These are phyloP conservation scores for Lactifluus hygrophoroides DNA, from an alignment of 768 basidiomycete species.

Conservation along the genomic window DNA sequence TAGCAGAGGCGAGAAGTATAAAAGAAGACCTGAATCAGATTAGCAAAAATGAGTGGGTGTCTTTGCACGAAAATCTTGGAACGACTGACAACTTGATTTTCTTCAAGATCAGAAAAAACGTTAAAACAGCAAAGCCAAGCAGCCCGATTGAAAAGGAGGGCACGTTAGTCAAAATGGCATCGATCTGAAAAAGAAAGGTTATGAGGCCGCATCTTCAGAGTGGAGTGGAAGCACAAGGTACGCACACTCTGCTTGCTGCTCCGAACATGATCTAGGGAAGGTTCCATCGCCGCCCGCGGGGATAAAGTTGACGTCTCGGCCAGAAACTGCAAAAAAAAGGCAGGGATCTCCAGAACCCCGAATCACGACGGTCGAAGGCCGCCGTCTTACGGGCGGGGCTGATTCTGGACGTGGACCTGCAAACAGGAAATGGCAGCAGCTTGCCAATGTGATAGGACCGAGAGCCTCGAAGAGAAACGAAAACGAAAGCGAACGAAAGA, in stretches of 20 bases:
- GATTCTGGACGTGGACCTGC: conserved; percentile 5
- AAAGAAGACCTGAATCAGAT: conserved; percentile 29
- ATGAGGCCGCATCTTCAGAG: background rate
- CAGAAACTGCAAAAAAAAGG: background rate
- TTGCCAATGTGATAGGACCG: conserved; percentile 10
- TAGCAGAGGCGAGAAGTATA: conserved; percentile 48
- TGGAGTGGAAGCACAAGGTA: background rate
- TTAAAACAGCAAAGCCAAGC: conserved; percentile 24
- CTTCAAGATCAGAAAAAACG: conserved; percentile 23
- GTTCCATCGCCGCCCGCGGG: background rate
- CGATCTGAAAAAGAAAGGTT: conserved; percentile 11
- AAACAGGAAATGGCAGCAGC: conserved; percentile 1
- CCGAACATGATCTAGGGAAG: background rate
- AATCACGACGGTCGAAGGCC: background rate
- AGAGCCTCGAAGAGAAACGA: background rate
- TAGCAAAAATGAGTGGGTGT: background rate
- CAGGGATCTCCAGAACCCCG: background rate
- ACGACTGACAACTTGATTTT: conserved; percentile 19
- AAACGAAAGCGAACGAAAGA: background rate
- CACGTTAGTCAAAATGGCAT: conserved; percentile 23
- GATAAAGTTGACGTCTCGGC: background rate
- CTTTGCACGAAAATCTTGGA: background rate
- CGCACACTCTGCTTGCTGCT: conserved; percentile 4
- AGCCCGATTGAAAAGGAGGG: conserved; percentile 26
- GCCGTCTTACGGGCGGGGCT: background rate